Evolutionary conservation across 2,329 filamentous ascomycete species (phyloP).

Genomic region (Cladophialophora chaetospira): DNA sequence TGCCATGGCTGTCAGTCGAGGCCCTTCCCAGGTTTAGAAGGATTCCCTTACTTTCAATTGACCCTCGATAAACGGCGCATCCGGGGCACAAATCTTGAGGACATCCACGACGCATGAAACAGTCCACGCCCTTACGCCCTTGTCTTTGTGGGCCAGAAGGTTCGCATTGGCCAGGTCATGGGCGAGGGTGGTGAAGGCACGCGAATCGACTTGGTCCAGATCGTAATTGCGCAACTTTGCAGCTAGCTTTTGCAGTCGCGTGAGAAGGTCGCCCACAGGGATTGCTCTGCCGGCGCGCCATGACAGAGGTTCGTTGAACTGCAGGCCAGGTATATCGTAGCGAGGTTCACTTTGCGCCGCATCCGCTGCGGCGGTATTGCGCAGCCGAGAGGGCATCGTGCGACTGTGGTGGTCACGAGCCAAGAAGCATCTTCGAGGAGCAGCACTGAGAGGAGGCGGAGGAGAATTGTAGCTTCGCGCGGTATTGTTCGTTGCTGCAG

Average conservation of each 20-base stretch:
- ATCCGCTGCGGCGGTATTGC: conserved; percentile 23
- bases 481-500: no score
- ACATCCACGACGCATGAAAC: conserved; percentile 92
- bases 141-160: conserved; percentile 86
- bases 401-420: conserved; percentile 10
- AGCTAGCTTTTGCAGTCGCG: conserved; percentile 76
- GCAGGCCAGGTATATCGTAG: conserved; percentile 49
- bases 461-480: no score
- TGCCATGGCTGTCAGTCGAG: conserved; percentile 40
- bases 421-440: conserved; percentile 2
- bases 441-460: no score
- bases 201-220: conserved; percentile 79
- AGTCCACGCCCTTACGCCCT: conserved; percentile 85
- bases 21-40: neutral
- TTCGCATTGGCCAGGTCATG: conserved; percentile 81
- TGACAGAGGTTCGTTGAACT: conserved; percentile 82
- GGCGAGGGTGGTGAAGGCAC: conserved; percentile 81
- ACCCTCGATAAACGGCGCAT: conserved; percentile 87
- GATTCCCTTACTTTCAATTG: conserved; percentile 75
- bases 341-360: conserved; percentile 18
- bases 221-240: conserved; percentile 83
- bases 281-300: conserved; percentile 93
- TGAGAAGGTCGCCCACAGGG: conserved; percentile 75
- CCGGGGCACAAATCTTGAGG: conserved; percentile 85
- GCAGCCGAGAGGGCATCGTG: conserved; percentile 29